Percentiles rank a stretch among this genome's conserved stretches.
Conservation (phyloP, 441 rosid species). For the Croton laevigatus region DNA sequence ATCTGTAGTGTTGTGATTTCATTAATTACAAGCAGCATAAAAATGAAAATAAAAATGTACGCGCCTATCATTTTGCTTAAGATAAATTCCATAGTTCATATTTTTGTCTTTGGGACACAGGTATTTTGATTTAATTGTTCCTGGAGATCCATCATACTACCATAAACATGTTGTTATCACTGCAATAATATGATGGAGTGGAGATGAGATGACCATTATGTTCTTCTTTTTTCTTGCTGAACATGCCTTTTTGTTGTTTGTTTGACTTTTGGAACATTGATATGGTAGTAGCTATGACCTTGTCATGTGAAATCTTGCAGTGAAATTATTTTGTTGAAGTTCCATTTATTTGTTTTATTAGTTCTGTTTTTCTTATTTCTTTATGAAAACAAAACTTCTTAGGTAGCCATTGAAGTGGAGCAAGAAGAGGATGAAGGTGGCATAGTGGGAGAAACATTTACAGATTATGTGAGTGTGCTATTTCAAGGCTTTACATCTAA, state of each 20-base stretch:
- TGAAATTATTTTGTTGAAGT: slow-evolving; percentile 5
- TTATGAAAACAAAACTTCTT: slow-evolving; percentile 29
- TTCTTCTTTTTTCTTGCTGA: not conserved
- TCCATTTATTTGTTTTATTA: slow-evolving; percentile 18
- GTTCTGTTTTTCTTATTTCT: slow-evolving; percentile 21
- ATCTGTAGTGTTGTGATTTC: not conserved
- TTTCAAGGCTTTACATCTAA: slow-evolving; percentile 12
- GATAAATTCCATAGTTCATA: not conserved
- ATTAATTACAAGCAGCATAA: too few relatives aligned
- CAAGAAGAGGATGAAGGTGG: slow-evolving; percentile 99
- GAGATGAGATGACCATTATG: not conserved
- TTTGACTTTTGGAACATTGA: not conserved
- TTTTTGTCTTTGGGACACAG: not conserved
- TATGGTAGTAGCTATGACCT: not conserved
- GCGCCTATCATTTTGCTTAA: not conserved
- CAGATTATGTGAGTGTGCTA: slow-evolving; percentile 75
- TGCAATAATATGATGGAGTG: not conserved
- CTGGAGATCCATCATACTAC: not conserved
- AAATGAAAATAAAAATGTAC: too few relatives aligned
- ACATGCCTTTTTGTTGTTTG: not conserved
- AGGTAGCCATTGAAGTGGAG: slow-evolving; percentile 98
- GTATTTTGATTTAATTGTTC: not conserved
- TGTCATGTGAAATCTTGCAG: not conserved
- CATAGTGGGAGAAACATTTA: slow-evolving; percentile 85
- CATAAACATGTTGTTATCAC: not conserved